phyloP scores from a whole-genome alignment of 768 basidiomycete genomes.

The Rhodosporidiobolus odoratus region DNA sequence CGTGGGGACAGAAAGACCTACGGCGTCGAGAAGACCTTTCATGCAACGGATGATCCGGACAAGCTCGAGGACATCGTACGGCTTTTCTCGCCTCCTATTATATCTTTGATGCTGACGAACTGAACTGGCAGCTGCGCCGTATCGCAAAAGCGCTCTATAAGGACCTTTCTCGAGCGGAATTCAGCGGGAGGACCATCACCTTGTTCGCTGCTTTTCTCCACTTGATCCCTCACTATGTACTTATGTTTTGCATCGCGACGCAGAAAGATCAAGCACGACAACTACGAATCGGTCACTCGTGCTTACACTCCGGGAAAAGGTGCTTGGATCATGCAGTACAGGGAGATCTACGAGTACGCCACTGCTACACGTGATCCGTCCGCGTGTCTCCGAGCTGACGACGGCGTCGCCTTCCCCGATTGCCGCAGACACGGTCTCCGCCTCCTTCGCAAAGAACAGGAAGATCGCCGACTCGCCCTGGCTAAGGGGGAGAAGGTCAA shows the following conservation, averaged over 20 bases:
- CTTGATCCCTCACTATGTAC: too few species aligned
- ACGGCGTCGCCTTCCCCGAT: slow-evolving; percentile 6
- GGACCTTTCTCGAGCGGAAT: slow-evolving; percentile 72
- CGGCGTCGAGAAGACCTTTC: slow-evolving; percentile 61
- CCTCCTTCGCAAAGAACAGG: slow-evolving; percentile 71
- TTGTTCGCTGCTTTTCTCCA: slow-evolving; percentile 45
- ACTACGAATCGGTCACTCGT: slow-evolving; percentile 80
- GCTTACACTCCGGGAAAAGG: slow-evolving; percentile 72
- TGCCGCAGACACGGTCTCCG: slow-evolving; percentile 66
- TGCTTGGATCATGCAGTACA: slow-evolving; percentile 55
- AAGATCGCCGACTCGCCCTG: slow-evolving; percentile 43
- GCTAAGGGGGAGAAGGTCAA: slow-evolving; percentile 25
- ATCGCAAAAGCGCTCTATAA: slow-evolving; percentile 73
- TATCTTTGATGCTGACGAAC: slow-evolving; percentile 41
- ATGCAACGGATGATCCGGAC: not conserved
- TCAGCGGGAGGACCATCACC: slow-evolving; percentile 81
- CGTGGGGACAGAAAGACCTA: slow-evolving; percentile 87
- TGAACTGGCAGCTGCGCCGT: slow-evolving; percentile 70
- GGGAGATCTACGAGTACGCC: slow-evolving; percentile 66
- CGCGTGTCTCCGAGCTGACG: not conserved
- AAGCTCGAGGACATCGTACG: slow-evolving; percentile 20
- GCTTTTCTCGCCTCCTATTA: not conserved
- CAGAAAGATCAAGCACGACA: slow-evolving; percentile 83
- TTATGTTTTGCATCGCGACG: not conserved
- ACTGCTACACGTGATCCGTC: not conserved